Conservation (phyloP, 441 rosid genomes). For the Monsonia emarginata region DNA sequence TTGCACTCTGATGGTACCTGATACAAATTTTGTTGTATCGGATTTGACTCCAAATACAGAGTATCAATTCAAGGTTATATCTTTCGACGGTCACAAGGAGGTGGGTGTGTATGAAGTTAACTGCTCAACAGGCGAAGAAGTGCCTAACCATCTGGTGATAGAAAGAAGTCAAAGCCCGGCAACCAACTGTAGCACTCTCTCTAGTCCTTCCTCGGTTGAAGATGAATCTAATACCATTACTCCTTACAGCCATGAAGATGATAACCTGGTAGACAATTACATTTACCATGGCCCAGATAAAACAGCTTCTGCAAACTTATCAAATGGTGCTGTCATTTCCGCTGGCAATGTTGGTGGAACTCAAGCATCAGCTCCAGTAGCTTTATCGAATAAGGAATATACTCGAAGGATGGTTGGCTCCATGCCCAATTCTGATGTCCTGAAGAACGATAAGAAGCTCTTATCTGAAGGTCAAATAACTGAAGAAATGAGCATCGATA, state of each 20-base stretch:
- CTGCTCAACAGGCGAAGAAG: constrained; percentile 43
- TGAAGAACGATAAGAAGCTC: constrained; percentile 29
- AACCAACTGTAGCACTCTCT: constrained; percentile 67
- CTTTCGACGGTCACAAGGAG: constrained; percentile 37
- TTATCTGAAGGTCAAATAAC: constrained; percentile 22
- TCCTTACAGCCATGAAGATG: constrained; percentile 32
- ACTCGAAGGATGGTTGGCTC: constrained; percentile 19
- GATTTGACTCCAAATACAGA: constrained; percentile 57
- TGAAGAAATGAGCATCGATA: constrained; percentile 34
- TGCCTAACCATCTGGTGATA: constrained; percentile 24
- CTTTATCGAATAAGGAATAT: constrained; percentile 29
- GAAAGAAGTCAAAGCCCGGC: constrained; percentile 79
- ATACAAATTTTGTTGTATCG: constrained; percentile 41
- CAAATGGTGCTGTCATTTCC: constrained; percentile 24
- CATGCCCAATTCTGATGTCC: constrained; percentile 23
- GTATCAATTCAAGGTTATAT: constrained; percentile 50
- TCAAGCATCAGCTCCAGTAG: constrained; percentile 21
- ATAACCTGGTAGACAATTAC: constrained; percentile 38
- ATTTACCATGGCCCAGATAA: constrained; percentile 31
- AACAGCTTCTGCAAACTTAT: constrained; percentile 28
- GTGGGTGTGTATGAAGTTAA: constrained; percentile 40
- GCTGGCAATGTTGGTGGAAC: constrained; percentile 18
- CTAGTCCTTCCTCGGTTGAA: constrained; percentile 70
- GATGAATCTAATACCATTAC: constrained; percentile 62
- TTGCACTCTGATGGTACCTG: constrained; percentile 40